Evolutionary conservation across 2,329 filamentous ascomycete species (phyloP).

Genomic region (Aspergillus neoniger): DNA sequence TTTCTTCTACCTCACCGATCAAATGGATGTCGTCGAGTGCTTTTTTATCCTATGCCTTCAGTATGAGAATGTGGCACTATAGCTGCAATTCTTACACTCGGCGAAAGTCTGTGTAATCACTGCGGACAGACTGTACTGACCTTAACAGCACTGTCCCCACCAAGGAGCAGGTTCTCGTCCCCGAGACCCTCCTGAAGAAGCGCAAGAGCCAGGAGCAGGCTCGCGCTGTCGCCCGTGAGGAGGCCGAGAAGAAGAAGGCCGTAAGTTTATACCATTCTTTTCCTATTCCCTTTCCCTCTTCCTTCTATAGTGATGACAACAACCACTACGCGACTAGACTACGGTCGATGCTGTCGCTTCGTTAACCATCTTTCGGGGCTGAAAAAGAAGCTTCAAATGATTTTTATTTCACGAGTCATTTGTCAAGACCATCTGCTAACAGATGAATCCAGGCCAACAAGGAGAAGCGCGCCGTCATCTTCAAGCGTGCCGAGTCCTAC

Average conservation of each 20-base stretch:
- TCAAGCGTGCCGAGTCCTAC: conserved; percentile 99
- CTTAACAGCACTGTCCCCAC: conserved; percentile 80
- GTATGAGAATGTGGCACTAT: conserved; percentile 86
- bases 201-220: conserved; percentile 99
- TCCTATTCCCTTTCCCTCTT: conserved; percentile 15
- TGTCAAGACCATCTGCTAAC: conserved; percentile 30
- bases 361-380: conserved; percentile 68
- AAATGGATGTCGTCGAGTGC: conserved; percentile 81
- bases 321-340: conserved; percentile 90
- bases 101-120: conserved; percentile 66
- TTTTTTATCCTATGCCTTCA: conserved; percentile 57
- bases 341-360: conserved; percentile 90
- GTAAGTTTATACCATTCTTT: conserved; percentile 59
- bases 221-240: conserved; percentile 80
- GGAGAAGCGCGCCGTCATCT: conserved; percentile 97
- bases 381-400: conserved; percentile 52
- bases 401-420: conserved; percentile 17
- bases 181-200: conserved; percentile 99
- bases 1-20: conserved; percentile 65
- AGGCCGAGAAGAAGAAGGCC: conserved; percentile 84
- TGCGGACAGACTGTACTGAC: conserved; percentile 80
- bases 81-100: conserved; percentile 90
- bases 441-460: conserved; percentile 75
- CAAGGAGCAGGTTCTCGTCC: conserved; percentile 92
- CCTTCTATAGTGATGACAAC: conserved; percentile 74